A percentile compares a stretch with the other conserved stretches of the same genome.
Evolutionary conservation across 257 asterid genomes (phyloP).

Genomic region (Solanum arcanum): DNA sequence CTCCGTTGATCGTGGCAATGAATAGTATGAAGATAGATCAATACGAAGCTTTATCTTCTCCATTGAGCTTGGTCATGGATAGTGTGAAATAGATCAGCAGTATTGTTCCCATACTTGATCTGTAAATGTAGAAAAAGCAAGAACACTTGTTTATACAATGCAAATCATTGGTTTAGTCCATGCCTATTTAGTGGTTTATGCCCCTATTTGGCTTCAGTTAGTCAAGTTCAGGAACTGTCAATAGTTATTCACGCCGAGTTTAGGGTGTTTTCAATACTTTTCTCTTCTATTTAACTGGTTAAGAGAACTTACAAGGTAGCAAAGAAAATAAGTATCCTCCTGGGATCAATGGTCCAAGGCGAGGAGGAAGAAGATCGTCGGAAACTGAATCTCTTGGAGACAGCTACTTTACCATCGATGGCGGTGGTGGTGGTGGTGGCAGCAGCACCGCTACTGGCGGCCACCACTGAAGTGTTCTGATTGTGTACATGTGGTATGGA

Average conservation of each 20-base stretch:
- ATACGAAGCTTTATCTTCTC: conserved; percentile 13
- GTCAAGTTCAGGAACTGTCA: not conserved
- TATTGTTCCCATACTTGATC: conserved; percentile 44
- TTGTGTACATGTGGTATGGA: conserved; percentile 33
- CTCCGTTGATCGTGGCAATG: not conserved
- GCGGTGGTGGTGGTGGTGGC: not conserved
- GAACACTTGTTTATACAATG: not conserved
- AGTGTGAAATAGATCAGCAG: conserved; percentile 28
- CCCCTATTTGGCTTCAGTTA: not conserved
- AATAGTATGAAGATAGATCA: not conserved
- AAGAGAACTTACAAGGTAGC: conserved; percentile 44
- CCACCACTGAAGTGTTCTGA: conserved; percentile 47
- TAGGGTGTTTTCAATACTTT: not conserved
- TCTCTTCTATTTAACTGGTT: not conserved
- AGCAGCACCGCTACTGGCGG: conserved; percentile 12
- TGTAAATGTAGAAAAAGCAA: conserved; percentile 3
- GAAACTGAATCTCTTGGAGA: conserved; percentile 27
- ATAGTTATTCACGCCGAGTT: not conserved
- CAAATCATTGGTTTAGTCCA: no score
- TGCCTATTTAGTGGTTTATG: not conserved
- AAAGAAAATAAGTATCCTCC: conserved; percentile 66
- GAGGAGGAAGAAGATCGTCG: conserved; percentile 40
- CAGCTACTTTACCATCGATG: conserved; percentile 21
- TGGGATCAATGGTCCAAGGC: conserved; percentile 38
- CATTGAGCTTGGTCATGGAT: conserved; percentile 15